Evolutionary conservation across 2,329 filamentous ascomycete species (phyloP), one percentile per base, ranked within the genome.

Genomic region (Hyphodiscus sp.): DNA sequence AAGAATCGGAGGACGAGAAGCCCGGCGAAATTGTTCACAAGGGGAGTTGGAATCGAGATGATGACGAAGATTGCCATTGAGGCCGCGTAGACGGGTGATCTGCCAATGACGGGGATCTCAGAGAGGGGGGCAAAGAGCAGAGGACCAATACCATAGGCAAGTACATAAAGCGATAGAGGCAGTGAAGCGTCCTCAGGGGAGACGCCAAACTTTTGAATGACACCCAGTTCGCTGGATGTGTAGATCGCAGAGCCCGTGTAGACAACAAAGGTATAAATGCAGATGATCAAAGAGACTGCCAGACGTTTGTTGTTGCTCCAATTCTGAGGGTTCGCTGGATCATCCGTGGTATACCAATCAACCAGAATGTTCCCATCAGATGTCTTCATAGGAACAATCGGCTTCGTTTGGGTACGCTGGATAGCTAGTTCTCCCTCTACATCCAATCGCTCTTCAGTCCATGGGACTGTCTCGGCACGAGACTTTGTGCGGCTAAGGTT

Each of bases 31-130:
- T 83, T 86, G 45, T 78, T 69, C 2, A 81, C 81, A 0, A 88
- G 67, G 0, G 83, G 81, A 0, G 83, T 80, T 0, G 85, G 84
- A 16, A 89, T 76, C 6, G 78, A 81, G 11, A 89, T 68, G 56
- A 88, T 76, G 47, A 86, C 80, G 65, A 88, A 89, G 26, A 89
- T 71, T 54, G 79, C 78, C 71, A 89, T 85, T 10, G 84, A 85
- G 59, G 79, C 66, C 38, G 86, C 78, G 67, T 89, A 89, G 6
- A 85, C 78, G 0, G 81, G 80, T 61, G 84, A 88, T 7, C 86
- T 76, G 2, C 86, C 86, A 49, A 89, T 77, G 45, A 75, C 65
- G 0, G 85, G 83, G 20, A 89, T 80, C 69, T 89, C 86, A 47
- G 75, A 79, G 43, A 89, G 68, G 0, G 86, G 86, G 0, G 81